A percentile compares a stretch with the other conserved stretches of the same genome.
phyloP scores from a whole-genome alignment of 805 yeast genomes.

The Starmera pachycereana region DNA sequence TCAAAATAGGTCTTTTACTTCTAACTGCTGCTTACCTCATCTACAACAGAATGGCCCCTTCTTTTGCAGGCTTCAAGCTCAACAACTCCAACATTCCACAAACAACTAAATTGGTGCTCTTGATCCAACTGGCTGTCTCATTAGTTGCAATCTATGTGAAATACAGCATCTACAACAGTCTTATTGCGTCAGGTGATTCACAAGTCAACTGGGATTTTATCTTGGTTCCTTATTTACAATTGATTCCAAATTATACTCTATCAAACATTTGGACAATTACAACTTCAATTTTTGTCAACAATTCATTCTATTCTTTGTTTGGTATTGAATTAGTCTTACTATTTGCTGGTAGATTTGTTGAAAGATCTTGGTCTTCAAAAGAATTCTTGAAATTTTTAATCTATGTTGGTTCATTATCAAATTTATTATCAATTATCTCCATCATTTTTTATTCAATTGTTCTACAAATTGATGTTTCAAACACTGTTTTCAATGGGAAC shows the following conservation, averaged over 20 bases:
- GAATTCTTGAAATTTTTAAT: slow-evolving; percentile 40
- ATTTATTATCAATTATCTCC: slow-evolving; percentile 26
- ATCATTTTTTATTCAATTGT: slow-evolving; percentile 18
- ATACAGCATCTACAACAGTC: slow-evolving; percentile 22
- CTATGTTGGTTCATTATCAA: slow-evolving; percentile 42
- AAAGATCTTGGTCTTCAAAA: slow-evolving; percentile 50
- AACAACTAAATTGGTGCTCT: slow-evolving; percentile 36
- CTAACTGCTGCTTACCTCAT: slow-evolving; percentile 14
- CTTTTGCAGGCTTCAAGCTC: slow-evolving; percentile 10
- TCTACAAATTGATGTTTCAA: slow-evolving; percentile 16
- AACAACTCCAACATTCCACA: slow-evolving; percentile 27
- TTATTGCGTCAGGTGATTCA: slow-evolving; percentile 11
- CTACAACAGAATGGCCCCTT: slow-evolving; percentile 14
- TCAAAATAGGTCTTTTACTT: slow-evolving; percentile 16
- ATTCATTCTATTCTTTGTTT: slow-evolving; percentile 34
- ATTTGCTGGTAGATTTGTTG: slow-evolving; percentile 57
- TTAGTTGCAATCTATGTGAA: slow-evolving; percentile 32
- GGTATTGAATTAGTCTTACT: slow-evolving; percentile 38
- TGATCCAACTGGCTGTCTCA: slow-evolving; percentile 30
- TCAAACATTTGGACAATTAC: slow-evolving; percentile 55
- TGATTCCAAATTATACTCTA: slow-evolving; percentile 48
- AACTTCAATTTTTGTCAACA: slow-evolving; percentile 57
- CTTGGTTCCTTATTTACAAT: slow-evolving; percentile 47
- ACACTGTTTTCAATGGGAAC: slow-evolving; percentile 41
- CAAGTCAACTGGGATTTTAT: slow-evolving; percentile 29